These are phyloP conservation scores for Saraca asoca DNA, from an alignment of 331 rosid genomes.

Conservation along the genomic window DNA sequence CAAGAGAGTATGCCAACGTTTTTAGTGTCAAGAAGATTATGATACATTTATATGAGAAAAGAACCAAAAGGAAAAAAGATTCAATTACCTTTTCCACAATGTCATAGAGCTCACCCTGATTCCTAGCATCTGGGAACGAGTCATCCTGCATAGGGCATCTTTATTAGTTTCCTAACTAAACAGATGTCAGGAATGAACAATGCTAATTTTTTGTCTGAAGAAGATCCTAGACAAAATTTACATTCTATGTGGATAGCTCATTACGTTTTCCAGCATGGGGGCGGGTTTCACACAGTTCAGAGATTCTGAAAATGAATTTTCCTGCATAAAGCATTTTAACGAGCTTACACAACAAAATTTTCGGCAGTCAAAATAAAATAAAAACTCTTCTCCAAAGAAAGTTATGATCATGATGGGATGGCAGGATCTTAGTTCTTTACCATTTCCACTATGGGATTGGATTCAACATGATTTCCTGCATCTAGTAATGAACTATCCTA, in stretches of 20 bases:
- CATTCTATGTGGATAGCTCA: too few relatives aligned
- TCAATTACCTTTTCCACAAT: constrained; percentile 35
- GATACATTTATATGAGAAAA: background rate
- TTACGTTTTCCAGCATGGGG: too few relatives aligned
- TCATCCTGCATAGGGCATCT: constrained; percentile 36
- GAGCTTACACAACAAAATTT: too few relatives aligned
- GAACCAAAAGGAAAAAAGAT: background rate
- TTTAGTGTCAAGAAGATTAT: background rate
- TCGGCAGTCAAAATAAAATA: too few relatives aligned
- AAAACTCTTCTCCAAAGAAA: too few relatives aligned
- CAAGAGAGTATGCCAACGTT: too few relatives aligned
- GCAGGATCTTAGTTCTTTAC: constrained; percentile 27
- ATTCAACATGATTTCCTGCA: constrained; percentile 24
- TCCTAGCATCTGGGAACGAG: constrained; percentile 28
- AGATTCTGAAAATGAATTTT: too few relatives aligned
- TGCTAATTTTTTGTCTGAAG: too few relatives aligned
- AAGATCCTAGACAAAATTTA: too few relatives aligned
- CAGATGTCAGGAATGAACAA: too few relatives aligned
- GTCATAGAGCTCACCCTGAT: constrained; percentile 23
- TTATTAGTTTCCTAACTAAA: background rate
- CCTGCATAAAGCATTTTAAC: too few relatives aligned
- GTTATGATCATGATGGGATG: constrained; percentile 20
- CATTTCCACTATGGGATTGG: constrained; percentile 42
- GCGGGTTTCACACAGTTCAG: too few relatives aligned
- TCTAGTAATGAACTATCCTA: constrained; percentile 42